Base-by-base conservation (phyloP, 495 filamentous ascomycete genomes). In the Cercophora scortea region DNA sequence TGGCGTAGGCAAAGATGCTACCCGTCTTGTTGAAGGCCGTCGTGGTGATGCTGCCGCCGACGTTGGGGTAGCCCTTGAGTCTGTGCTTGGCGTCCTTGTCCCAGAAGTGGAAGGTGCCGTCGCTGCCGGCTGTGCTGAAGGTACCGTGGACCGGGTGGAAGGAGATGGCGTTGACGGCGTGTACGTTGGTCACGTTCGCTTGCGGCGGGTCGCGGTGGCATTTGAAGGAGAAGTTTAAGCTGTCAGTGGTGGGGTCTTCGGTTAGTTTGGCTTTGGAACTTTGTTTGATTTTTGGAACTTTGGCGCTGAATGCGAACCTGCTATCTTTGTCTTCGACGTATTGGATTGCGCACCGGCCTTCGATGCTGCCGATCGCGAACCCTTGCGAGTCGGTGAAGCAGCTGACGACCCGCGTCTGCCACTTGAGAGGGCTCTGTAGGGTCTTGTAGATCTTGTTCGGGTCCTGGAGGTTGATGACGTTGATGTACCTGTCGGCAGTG, bases 101-200 rank as follows among this genome's bases (percentile, higher is more conserved):
- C 88, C 88, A 92, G 73, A 90, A 95, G 71, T 92, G 86, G 74
- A 95, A 95, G 0, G 88, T 92, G 32, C 92, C 92, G 65, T 97
- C 92, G 38, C 81, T 84, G 42, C 92, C 92, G 42, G 91, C 88
- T 12, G 92, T 97, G 70, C 84, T 87, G 77, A 97, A 95, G 32
- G 90, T 95, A 55, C 89, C 89, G 61, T 90, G 86, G 17, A 58
- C 36, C 0, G 92, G 92, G 69, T 96, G 92, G 78, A 96, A 96
- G 15, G 82, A 88, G 66, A 97, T 94, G 56, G 86, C 82, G 70
- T 97, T 97, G 63, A 97, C 88, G 33, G 86, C 78, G 74, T 86
- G 90, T 58, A 97, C 90, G 67, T 94, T 92, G 54, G 82, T 83
- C 57, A 84, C 67, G 57, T 77, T 77, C 15, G 80, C 66, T 17